A percentile compares a stretch with the other conserved stretches of the same genome.
Conservation (phyloP, 805 yeast species). For the Ogataea glucozyma region DNA sequence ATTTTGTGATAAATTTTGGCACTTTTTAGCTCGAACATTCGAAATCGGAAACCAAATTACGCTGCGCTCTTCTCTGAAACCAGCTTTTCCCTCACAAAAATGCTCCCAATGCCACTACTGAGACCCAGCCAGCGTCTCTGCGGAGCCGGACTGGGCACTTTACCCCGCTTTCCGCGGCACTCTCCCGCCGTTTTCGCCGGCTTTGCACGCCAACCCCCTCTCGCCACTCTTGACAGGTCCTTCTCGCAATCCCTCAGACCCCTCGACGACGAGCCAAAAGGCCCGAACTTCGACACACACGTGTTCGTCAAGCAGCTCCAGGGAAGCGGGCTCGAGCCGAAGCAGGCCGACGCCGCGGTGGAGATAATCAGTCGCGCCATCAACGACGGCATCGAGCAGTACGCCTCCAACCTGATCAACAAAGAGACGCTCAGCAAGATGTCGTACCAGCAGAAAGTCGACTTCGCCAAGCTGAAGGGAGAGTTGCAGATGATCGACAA, state of each 20-base stretch:
- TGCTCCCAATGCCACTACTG: too few species aligned
- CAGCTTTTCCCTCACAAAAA: too few species aligned
- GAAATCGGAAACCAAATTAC: too few species aligned
- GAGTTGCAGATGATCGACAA: constrained; percentile 87
- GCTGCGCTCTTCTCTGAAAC: too few species aligned
- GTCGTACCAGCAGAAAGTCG: constrained; percentile 94
- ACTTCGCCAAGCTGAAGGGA: constrained; percentile 90
- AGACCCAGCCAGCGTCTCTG: too few species aligned
- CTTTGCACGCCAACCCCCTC: too few species aligned
- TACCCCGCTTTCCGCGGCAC: too few species aligned
- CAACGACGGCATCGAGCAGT: constrained; percentile 74
- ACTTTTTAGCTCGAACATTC: too few species aligned
- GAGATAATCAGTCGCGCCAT: constrained; percentile 71
- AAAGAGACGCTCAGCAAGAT: constrained; percentile 80
- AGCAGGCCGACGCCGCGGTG: constrained; percentile 82
- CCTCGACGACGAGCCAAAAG: constrained; percentile 5
- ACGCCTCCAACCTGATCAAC: constrained; percentile 77
- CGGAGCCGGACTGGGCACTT: too few species aligned
- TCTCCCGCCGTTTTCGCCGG: too few species aligned
- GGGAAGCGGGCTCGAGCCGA: constrained; percentile 63
- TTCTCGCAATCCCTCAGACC: too few species aligned
- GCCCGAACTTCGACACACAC: constrained; percentile 68
- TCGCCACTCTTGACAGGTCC: background rate
- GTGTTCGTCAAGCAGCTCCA: constrained; percentile 65
- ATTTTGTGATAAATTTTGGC: too few species aligned